These are phyloP conservation scores for Cercis canadensis DNA, from an alignment of 306 rosid species.

Conservation along the genomic window DNA sequence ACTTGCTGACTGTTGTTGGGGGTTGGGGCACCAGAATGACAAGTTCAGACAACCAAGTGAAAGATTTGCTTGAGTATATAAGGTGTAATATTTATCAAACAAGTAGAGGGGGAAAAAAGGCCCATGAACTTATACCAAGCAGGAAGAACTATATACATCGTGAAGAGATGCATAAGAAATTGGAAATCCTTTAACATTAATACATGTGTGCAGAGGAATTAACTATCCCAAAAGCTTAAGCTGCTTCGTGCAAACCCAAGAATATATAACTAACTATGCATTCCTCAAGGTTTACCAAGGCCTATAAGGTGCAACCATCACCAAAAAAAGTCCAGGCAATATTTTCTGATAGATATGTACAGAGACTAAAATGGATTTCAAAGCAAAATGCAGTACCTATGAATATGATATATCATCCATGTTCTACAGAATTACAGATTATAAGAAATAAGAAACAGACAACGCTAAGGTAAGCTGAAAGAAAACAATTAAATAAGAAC, in stretches of 20 bases:
- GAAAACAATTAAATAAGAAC: constrained; percentile 1
- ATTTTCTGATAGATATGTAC: constrained; percentile 9
- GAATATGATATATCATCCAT: too few species aligned
- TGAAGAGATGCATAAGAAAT: background rate
- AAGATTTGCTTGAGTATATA: background rate
- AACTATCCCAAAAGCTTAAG: too few species aligned
- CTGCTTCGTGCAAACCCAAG: too few species aligned
- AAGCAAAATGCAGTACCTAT: background rate
- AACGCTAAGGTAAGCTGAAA: too few species aligned
- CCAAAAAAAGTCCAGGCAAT: background rate
- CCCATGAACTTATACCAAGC: constrained; percentile 9
- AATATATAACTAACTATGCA: background rate
- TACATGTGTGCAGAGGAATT: background rate
- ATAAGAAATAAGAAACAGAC: too few species aligned
- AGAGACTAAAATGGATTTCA: constrained; percentile 8
- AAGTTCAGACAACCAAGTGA: too few species aligned
- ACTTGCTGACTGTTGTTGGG: too few species aligned
- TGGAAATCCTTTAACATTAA: background rate
- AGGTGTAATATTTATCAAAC: background rate
- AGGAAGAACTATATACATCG: constrained; percentile 2
- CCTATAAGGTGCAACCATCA: background rate
- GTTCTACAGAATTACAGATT: too few species aligned
- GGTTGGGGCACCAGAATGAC: too few species aligned
- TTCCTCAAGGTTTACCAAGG: background rate
- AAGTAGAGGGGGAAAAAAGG: background rate